A percentile compares a stretch with the other conserved stretches of the same genome.
phyloP scores from a whole-genome alignment of 2,329 filamentous ascomycete genomes.

The Aspergillus quadricinctus region DNA sequence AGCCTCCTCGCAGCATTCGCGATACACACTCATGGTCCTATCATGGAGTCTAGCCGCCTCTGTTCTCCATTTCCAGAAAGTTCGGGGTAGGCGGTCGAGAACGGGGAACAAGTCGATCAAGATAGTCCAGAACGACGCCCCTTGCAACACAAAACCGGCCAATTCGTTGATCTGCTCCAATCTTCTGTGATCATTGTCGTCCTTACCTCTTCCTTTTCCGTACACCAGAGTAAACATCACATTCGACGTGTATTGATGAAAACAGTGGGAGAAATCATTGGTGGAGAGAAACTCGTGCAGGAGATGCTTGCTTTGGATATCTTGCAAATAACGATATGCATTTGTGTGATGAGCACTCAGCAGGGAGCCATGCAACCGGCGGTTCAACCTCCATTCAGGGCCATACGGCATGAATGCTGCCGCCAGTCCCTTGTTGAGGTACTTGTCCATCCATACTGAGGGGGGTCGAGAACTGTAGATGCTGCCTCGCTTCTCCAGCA shows the following conservation, averaged over 20 bases:
- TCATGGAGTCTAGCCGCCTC: constrained; percentile 13
- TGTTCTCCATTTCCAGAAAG: constrained; percentile 8
- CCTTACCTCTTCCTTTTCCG: constrained; percentile 42
- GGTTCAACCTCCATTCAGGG: constrained; percentile 43
- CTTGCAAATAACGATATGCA: constrained; percentile 47
- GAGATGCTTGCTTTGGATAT: constrained; percentile 47
- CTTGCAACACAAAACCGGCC: constrained; percentile 14
- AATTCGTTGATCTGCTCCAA: constrained; percentile 46
- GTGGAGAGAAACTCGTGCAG: constrained; percentile 39
- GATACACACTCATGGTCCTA: constrained; percentile 8
- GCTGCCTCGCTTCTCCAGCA: constrained; percentile 35
- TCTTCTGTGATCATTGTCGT: constrained; percentile 42
- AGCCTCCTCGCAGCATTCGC: constrained; percentile 4
- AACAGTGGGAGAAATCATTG: constrained; percentile 42
- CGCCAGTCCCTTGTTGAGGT: constrained; percentile 34
- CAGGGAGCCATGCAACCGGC: constrained; percentile 42
- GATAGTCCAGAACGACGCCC: constrained; percentile 1
- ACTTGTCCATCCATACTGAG: constrained; percentile 22
- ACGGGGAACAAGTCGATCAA: constrained; percentile 11
- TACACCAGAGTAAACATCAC: constrained; percentile 51
- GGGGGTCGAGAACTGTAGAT: constrained; percentile 38
- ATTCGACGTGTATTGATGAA: constrained; percentile 48
- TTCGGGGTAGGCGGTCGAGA: constrained; percentile 3
- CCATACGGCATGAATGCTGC: constrained; percentile 49
- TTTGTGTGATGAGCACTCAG: constrained; percentile 43